Evolutionary conservation across 768 basidiomycete species (phyloP), one percentile per base, ranked within the genome.

Genomic region (Boletus pseudo-olivaceus): DNA sequence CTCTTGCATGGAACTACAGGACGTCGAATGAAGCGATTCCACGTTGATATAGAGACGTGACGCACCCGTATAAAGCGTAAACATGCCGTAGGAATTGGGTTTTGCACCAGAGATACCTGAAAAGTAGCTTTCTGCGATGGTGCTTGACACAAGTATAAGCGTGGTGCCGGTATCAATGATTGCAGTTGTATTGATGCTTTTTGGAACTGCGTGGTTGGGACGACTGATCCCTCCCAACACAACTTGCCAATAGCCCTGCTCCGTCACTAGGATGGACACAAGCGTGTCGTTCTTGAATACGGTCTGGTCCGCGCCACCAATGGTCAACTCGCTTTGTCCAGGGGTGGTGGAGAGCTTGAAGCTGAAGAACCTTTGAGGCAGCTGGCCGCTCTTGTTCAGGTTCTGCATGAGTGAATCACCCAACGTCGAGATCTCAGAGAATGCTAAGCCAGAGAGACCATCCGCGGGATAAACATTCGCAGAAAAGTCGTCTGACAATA

Each of bases 221-320:
- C 45, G 46, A 14, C 45, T 41, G 2, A 73, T 51, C 12, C 32
- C 52, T 29, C 61, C 67, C 43, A 74, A 35, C 5, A 10, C 26
- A n/a, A 73, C 65, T 51, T 75, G 67, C 75, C 75, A 76, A 54
- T 69, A 75, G 19, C 54, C 73, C 55, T 38, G n/a, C 0, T 49
- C 0, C 4, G 60, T 71, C 20, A 75, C 70, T 1, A 62, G 56
- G 8, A 61, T 41, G 35, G 66, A 73, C 8, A 74, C 74, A 62
- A 83, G 71, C 1, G 57, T 61, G 63, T 82, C 67, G 9, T 66
- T 65, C 44, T 81, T 81, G 51, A 81, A 82, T 30, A 83, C 63
- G 58, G 72, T 71, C 7, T 81, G 63, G 64, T 81, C 74, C 15
- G 73, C 72, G 8, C 70, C 73, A 10, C 66, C 66, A 12, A 68